These are phyloP conservation scores for Purshia tridentata DNA, from an alignment of 306 rosid species.

Conservation along the genomic window DNA sequence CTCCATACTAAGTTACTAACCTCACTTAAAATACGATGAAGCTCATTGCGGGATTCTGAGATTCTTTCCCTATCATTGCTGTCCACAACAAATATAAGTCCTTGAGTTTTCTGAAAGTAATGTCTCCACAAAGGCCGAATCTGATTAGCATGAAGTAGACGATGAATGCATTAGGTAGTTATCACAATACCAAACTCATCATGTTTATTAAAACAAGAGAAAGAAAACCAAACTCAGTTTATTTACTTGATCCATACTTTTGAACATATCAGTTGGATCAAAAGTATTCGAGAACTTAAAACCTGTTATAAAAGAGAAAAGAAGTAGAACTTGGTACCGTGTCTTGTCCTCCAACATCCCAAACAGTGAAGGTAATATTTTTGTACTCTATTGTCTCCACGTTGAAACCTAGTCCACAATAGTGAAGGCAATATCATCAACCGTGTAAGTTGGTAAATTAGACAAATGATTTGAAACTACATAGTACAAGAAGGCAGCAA, in stretches of 20 bases:
- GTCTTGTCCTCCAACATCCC: slow-evolving; percentile 61
- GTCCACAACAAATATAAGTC: slow-evolving; percentile 50
- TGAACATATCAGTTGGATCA: not conserved
- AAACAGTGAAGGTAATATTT: slow-evolving; percentile 38
- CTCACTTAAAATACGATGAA: slow-evolving; percentile 43
- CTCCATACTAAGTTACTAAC: slow-evolving; percentile 32
- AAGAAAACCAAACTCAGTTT: not conserved
- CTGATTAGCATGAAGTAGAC: slow-evolving; percentile 24
- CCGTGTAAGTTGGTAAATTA: not conserved
- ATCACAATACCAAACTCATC: not conserved
- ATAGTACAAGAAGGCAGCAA: not conserved
- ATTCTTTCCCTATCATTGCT: slow-evolving; percentile 44
- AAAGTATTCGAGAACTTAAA: not conserved
- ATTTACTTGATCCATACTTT: not conserved
- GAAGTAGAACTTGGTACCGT: slow-evolving; percentile 33
- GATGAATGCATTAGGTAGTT: slow-evolving; percentile 3
- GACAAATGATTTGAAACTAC: not conserved
- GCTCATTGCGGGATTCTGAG: slow-evolving; percentile 45
- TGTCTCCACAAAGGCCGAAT: slow-evolving; percentile 55
- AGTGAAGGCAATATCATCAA: slow-evolving; percentile 2
- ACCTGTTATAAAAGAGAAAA: not conserved
- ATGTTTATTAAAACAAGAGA: too few relatives aligned
- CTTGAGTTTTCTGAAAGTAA: slow-evolving; percentile 48
- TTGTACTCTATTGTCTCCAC: slow-evolving; percentile 47
- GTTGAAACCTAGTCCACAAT: slow-evolving; percentile 48